Percentiles rank a stretch among this genome's conserved stretches.
These are phyloP conservation scores for Schizosaccharomyces versatilis DNA, from an alignment of 1,139 yeast genomes.

Conservation along the genomic window DNA sequence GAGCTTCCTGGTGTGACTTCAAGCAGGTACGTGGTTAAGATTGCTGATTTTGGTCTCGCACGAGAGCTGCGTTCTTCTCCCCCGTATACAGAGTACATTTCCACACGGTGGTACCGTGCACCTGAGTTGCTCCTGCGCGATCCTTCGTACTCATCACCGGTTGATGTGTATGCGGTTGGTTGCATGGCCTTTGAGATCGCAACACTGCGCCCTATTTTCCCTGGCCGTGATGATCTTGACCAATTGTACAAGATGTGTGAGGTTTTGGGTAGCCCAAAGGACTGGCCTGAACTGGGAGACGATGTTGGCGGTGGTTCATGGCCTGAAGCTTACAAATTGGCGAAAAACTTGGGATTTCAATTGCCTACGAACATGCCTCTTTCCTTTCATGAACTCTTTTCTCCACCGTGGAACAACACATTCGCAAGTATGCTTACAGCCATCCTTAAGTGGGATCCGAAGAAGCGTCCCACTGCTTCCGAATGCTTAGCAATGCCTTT, in stretches of 20 bases:
- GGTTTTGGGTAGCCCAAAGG: slow-evolving; percentile 47
- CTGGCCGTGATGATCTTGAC: slow-evolving; percentile 60
- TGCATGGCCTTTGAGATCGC: slow-evolving; percentile 65
- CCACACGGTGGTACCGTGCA: slow-evolving; percentile 90
- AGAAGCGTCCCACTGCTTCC: not conserved
- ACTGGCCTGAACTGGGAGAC: slow-evolving; percentile 23
- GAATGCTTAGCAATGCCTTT: not conserved
- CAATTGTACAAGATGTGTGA: slow-evolving; percentile 48
- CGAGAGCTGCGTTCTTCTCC: slow-evolving; percentile 34
- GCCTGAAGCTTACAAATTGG: slow-evolving; percentile 54
- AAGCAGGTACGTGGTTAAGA: slow-evolving; percentile 33
- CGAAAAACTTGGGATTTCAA: slow-evolving; percentile 42
- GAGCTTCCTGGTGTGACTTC: slow-evolving; percentile 20
- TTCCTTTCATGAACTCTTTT: slow-evolving; percentile 43
- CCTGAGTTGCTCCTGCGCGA: slow-evolving; percentile 70
- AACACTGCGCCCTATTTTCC: slow-evolving; percentile 55
- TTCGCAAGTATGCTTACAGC: not conserved
- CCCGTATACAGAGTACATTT: slow-evolving; percentile 51
- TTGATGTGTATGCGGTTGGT: slow-evolving; percentile 92
- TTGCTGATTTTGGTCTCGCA: slow-evolving; percentile 84
- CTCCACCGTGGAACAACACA: slow-evolving; percentile 13
- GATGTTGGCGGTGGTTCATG: slow-evolving; percentile 48
- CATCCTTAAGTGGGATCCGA: not conserved
- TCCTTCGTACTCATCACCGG: slow-evolving; percentile 44
- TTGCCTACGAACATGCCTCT: slow-evolving; percentile 49